Evolutionary conservation across 768 basidiomycete genomes (phyloP).

Genomic region (Coprinellus micaceus): DNA sequence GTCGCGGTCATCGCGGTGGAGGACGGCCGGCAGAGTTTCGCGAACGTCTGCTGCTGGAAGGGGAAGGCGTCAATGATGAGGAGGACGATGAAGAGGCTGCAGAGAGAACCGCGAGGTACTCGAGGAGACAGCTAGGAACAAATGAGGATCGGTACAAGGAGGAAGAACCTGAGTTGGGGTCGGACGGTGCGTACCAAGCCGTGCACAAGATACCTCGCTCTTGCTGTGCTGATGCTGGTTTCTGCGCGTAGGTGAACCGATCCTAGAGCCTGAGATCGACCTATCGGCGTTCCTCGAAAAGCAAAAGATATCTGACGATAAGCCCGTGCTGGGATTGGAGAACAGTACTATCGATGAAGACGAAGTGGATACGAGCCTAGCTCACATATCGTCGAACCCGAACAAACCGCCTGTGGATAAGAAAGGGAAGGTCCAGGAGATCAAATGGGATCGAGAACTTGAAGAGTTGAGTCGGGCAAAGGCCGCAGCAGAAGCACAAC

Average conservation of each 20-base stretch:
- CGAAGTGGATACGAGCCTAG: constrained; percentile 57
- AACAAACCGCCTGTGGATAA: constrained; percentile 26
- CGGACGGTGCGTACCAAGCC: constrained; percentile 49
- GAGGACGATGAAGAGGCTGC: constrained; percentile 49
- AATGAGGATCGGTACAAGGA: constrained; percentile 66
- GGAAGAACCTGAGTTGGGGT: constrained; percentile 61
- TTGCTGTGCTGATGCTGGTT: background rate
- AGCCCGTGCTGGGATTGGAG: constrained; percentile 19
- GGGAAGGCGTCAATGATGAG: constrained; percentile 43
- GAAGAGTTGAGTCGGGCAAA: constrained; percentile 70
- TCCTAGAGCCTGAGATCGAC: constrained; percentile 71
- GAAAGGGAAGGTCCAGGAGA: constrained; percentile 62
- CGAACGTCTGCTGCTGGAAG: constrained; percentile 59
- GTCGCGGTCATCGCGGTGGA: constrained; percentile 48
- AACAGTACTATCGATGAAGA: constrained; percentile 45
- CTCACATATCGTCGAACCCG: constrained; percentile 42
- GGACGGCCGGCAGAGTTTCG: constrained; percentile 67
- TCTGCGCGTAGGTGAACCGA: constrained; percentile 50
- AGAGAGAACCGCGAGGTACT: constrained; percentile 48
- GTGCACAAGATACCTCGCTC: background rate
- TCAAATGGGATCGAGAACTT: constrained; percentile 67
- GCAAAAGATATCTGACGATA: constrained; percentile 49
- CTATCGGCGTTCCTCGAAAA: constrained; percentile 61
- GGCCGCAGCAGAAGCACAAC: constrained; percentile 66
- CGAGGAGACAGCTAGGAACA: constrained; percentile 55